Conservation (phyloP, 164 flowering plant species). For the Vitis rupestris region DNA sequence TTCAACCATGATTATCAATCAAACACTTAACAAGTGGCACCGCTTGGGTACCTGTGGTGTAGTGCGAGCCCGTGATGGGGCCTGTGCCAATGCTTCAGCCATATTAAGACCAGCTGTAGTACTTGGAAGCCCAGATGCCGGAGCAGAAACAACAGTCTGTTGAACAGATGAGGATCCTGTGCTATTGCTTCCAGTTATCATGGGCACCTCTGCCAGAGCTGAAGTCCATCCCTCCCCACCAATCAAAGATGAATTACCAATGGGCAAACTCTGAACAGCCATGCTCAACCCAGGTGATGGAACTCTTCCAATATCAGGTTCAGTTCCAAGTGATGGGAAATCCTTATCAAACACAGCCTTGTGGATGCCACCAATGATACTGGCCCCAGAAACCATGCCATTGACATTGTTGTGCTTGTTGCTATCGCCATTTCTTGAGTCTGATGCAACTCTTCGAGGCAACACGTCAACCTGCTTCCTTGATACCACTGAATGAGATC, state of each 20-base stretch:
- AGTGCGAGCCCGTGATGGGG: conserved; percentile 59
- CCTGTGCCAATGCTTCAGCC: conserved; percentile 90
- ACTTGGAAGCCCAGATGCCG: conserved; percentile 32
- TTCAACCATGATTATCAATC: conserved; percentile 6
- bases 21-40: not conserved
- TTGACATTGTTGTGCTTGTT: conserved; percentile 23
- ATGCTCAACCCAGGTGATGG: conserved; percentile 67
- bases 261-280: conserved; percentile 58
- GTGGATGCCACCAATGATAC: conserved; percentile 29
- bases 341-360: conserved; percentile 60
- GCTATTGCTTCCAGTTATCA: conserved; percentile 41
- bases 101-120: conserved; percentile 62
- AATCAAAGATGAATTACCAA: conserved; percentile 50
- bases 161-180: conserved; percentile 32
- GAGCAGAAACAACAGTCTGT: conserved; percentile 32
- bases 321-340: conserved; percentile 68
- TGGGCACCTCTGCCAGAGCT: conserved; percentile 79
- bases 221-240: conserved; percentile 89
- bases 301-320: conserved; percentile 62
- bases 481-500: conserved; percentile 60
- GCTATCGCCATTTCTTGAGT: conserved; percentile 24
- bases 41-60: conserved; percentile 56
- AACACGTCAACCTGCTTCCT: conserved; percentile 49
- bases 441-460: conserved; percentile 32
- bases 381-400: conserved; percentile 30